Evolutionary conservation across 2,329 filamentous ascomycete genomes (phyloP).

Genomic region (Xylaria sp.): DNA sequence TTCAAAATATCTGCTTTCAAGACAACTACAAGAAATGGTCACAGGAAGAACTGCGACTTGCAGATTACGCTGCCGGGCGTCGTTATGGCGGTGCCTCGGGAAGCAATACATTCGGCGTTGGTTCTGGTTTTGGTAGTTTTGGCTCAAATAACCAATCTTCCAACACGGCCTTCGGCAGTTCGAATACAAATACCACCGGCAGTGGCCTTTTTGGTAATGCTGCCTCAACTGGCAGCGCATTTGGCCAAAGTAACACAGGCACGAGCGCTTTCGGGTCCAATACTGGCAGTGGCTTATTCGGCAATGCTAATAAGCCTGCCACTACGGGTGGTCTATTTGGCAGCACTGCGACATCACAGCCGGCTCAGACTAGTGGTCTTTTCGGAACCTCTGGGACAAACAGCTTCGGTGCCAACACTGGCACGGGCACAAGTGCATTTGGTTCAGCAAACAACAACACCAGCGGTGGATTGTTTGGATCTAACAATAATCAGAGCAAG

Average conservation of each 20-base stretch:
- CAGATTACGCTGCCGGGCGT: conserved; percentile 88
- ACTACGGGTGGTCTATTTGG: conserved; percentile 53
- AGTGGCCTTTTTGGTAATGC: conserved; percentile 55
- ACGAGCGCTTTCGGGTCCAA: conserved; percentile 46
- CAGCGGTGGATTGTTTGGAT: conserved; percentile 53
- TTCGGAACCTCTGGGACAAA: conserved; percentile 53
- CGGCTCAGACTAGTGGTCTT: conserved; percentile 37
- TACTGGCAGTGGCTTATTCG: conserved; percentile 53
- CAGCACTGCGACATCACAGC: conserved; percentile 45
- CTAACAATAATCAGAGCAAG: conserved; percentile 44
- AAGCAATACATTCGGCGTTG: conserved; percentile 84
- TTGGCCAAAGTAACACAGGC: conserved; percentile 43
- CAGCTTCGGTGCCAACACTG: conserved; percentile 58
- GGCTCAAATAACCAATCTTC: conserved; percentile 52
- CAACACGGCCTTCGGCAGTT: conserved; percentile 42
- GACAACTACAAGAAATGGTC: conserved; percentile 89
- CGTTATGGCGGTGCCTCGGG: conserved; percentile 85
- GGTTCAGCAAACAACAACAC: conserved; percentile 54
- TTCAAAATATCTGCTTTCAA: conserved; percentile 83
- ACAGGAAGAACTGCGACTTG: conserved; percentile 82
- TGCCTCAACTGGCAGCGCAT: conserved; percentile 39
- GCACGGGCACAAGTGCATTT: conserved; percentile 56
- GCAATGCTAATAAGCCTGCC: conserved; percentile 47
- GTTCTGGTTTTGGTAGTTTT: conserved; percentile 62
- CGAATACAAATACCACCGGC: conserved; percentile 50